These are phyloP conservation scores for Zostera marina DNA, from an alignment of 116 monocot genomes.

Conservation along the genomic window DNA sequence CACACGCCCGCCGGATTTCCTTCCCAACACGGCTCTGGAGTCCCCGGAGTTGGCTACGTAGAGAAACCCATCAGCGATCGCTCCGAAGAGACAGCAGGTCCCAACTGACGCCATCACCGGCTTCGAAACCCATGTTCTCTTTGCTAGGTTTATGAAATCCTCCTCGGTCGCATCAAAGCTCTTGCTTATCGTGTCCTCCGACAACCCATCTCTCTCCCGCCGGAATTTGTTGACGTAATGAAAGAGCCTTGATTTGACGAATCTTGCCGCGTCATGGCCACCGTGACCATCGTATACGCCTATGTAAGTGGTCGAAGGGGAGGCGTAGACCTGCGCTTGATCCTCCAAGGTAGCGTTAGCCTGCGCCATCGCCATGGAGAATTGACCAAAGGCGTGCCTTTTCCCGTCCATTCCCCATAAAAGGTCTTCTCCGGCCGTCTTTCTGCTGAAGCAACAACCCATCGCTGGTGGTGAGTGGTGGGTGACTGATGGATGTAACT, in stretches of 20 bases:
- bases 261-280: conserved; percentile 86
- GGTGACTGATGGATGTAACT: too few relatives aligned
- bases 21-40: conserved; percentile 77
- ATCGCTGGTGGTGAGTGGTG: conserved; percentile 8
- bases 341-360: conserved; percentile 77
- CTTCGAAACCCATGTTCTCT: conserved; percentile 34
- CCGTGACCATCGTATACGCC: conserved; percentile 93
- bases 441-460: conserved; percentile 39
- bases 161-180: conserved; percentile 73
- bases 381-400: conserved; percentile 74
- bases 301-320: conserved; percentile 56
- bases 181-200: conserved; percentile 59
- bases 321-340: conserved; percentile 66
- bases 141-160: conserved; percentile 66
- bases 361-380: conserved; percentile 87
- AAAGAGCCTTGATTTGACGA: conserved; percentile 49
- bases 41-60: conserved; percentile 91
- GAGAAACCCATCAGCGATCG: conserved; percentile 41
- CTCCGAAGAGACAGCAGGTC: conserved; percentile 81
- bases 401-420: conserved; percentile 66
- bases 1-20: conserved; percentile 16
- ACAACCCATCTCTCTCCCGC: conserved; percentile 69
- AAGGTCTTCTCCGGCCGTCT: conserved; percentile 25
- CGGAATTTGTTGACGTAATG: conserved; percentile 51
- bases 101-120: conserved; percentile 79